Conservation (phyloP, 495 filamentous ascomycete species). For the Xylaria flabelliformis region DNA sequence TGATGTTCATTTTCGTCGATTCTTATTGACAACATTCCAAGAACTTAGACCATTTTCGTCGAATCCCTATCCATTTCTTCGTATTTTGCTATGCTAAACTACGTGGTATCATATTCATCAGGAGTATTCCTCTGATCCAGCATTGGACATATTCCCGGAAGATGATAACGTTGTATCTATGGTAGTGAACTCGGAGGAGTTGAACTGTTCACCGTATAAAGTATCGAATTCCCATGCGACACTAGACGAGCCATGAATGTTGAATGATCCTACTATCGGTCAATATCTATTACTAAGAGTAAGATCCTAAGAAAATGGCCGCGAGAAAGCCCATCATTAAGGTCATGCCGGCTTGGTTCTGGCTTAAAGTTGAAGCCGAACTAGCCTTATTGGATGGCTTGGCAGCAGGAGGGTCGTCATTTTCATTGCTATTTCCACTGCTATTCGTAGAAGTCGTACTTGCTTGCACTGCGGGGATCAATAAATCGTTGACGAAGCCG, state of each 20-base stretch:
- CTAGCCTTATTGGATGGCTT: slow-evolving; percentile 26
- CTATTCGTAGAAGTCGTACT: slow-evolving; percentile 28
- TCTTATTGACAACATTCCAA: not conserved
- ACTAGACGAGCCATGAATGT: not conserved
- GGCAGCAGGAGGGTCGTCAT: slow-evolving; percentile 22
- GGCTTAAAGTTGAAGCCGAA: not conserved
- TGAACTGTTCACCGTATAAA: not conserved
- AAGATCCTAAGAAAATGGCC: not conserved
- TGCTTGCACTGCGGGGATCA: slow-evolving; percentile 44
- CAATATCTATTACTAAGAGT: not conserved
- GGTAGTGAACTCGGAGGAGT: not conserved
- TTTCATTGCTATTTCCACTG: slow-evolving; percentile 12
- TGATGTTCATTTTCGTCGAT: not conserved
- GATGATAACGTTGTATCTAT: not conserved
- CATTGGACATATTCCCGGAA: not conserved
- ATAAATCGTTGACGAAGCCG: slow-evolving; percentile 39
- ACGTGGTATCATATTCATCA: not conserved
- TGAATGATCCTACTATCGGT: not conserved
- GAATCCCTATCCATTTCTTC: not conserved
- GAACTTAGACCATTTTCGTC: not conserved
- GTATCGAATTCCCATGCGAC: not conserved
- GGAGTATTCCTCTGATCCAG: not conserved
- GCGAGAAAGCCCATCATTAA: slow-evolving; percentile 6
- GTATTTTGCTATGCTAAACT: not conserved
- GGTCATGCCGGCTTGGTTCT: not conserved